phyloP scores from a whole-genome alignment of 2,329 filamentous ascomycete genomes.

The Aspergillus brunneoviolaceus region DNA sequence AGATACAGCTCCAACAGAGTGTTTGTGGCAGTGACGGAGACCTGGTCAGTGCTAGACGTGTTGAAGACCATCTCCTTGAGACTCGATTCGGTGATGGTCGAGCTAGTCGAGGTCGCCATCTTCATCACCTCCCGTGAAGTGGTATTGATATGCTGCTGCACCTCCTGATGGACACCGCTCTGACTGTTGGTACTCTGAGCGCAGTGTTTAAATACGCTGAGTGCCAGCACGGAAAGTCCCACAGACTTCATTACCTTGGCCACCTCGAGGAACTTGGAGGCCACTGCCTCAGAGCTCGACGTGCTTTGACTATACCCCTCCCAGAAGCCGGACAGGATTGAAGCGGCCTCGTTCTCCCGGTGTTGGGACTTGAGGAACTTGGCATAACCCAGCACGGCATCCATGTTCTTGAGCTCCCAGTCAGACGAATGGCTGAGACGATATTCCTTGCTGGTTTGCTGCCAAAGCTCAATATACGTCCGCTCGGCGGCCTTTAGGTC shows the following conservation, averaged over 20 bases:
- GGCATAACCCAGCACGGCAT: constrained; percentile 46
- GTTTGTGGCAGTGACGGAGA: constrained; percentile 42
- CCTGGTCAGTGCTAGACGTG: constrained; percentile 41
- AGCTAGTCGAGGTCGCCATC: constrained; percentile 36
- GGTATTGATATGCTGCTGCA: constrained; percentile 45
- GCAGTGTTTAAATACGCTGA: constrained; percentile 49
- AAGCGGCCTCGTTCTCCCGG: constrained; percentile 45
- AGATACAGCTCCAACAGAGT: constrained; percentile 45
- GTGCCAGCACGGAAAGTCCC: constrained; percentile 43
- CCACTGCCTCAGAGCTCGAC: constrained; percentile 39
- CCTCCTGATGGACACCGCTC: constrained; percentile 38
- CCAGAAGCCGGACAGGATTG: constrained; percentile 48
- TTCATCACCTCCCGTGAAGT: constrained; percentile 46
- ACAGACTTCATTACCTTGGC: constrained; percentile 49
- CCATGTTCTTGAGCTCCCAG: constrained; percentile 50
- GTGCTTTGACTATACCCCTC: constrained; percentile 49
- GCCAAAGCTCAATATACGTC: constrained; percentile 52
- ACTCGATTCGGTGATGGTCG: constrained; percentile 41
- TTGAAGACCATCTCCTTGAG: constrained; percentile 47
- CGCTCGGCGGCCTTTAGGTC: constrained; percentile 43
- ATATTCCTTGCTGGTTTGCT: constrained; percentile 47
- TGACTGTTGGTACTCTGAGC: constrained; percentile 36
- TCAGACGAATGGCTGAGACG: constrained; percentile 43
- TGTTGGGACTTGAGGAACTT: constrained; percentile 48
- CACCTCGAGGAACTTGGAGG: constrained; percentile 39